Evolutionary conservation across 2,329 filamentous ascomycete genomes (phyloP), one percentile per base, ranked within the genome.

Genomic region (Arachnomyces sp.): DNA sequence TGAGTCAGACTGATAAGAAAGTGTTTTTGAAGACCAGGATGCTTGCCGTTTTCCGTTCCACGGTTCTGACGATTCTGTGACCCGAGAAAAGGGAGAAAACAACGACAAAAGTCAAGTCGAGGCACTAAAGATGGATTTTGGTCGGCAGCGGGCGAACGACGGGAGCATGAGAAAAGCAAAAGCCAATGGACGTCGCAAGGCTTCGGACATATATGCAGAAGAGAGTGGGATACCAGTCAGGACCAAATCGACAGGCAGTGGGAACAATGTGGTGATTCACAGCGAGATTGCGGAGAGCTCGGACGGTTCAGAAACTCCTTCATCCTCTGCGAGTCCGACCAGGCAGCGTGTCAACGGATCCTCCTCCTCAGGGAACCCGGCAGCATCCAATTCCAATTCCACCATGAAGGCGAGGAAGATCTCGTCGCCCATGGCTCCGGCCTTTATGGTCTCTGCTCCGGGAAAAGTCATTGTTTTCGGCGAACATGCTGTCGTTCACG

Each of bases 401-500:
- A 47, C 44, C 29, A 49, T 44, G 14, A 52, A 55, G 46, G 37
- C 47, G 28, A 58, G 66, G 40, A 71, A 71, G 46, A 44, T 61
- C 4, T 72, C 69, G 15, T 75, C 75, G 36, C 77, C 79, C 1
- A 75, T 82, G 69, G 75, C 92, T 66, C 89, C 90, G 32, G 72
- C 89, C 45, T 98, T 98, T 61, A 95, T 98, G 86, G 89, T 96
- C 42, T 96, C 92, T 12, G 90, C 93, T 2, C 92, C 92, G 0
- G 93, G 90, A 48, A 98, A 98, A 63, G 92, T 95, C 58, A 98
- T 98, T 61, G 86, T 96, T 39, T 96, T 90, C 67, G 92, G 92
- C 51, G 92, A 98, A 64, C 92, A 98, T 68, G 85, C 92, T 2
- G 92, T 96, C n/a, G 92, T 98, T 14, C 80, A 98, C 59, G 89